Base-by-base conservation (phyloP, 768 basidiomycete genomes). In the Suillus discolor region DNA sequence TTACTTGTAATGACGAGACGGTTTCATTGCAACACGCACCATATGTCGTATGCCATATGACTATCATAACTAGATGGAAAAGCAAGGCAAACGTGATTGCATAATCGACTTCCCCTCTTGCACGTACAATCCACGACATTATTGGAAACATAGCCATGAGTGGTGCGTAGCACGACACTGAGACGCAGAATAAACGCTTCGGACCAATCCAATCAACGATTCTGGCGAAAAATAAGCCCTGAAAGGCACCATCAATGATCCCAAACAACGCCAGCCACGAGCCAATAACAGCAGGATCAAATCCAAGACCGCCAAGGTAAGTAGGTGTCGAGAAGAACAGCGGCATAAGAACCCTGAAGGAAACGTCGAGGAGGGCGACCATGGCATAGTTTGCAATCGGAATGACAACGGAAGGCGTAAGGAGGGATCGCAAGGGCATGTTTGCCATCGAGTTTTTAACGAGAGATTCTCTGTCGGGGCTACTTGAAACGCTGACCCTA, bases 241-340 rank as follows among this genome's bases (percentile, higher is more conserved):
- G 84, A 62, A 81, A 76, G 12, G 72, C 0, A 3, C 82, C 85
- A 9, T 80, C 61, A n/a, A 67, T 64, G 18, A 82, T 55, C 6
- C 83, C 85, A 61, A 72, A 79, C 0, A 66, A 57, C 3, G 77
- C 81, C 69, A 82, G 69, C 59, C 71, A 71, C 28, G 70, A 69
- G 3, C 84, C 84, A 34, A 86, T 86, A 16, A 64, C 61, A 12
- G 75, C 70, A 2, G 84, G 82, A 0, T 74, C 41, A 8, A 85
- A 72, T 16, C 78, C 80, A 36, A 83, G 72, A 2, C 84, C 84
- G 15, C 84, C 83, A 6, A 80, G 72, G 25, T 71, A 72, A 25
- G 81, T 71, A 0, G 86, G 81, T 6, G 81, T 79, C 41, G 82
- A 74, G 55, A 79, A 79, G 69, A 85, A 81, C 53, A 86, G 73